Evolutionary conservation across 2,329 filamentous ascomycete genomes (phyloP).

Genomic region (Colletotrichum noveboracense): DNA sequence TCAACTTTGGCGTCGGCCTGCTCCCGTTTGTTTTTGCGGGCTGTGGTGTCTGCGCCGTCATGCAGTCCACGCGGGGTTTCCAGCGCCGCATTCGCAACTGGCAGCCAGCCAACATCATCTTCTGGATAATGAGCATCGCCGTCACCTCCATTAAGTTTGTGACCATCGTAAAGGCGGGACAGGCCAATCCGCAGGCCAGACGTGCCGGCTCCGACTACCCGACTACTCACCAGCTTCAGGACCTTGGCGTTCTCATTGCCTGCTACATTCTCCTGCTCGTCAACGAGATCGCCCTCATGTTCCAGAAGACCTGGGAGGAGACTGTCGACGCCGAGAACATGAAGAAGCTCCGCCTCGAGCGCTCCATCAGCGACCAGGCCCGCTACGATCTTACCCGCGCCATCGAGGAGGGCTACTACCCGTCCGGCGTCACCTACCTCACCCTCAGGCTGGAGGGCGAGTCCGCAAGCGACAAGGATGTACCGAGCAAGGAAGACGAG

Average conservation of each 20-base stretch:
- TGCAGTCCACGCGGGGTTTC: constrained; percentile 24
- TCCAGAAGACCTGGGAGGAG: constrained; percentile 21
- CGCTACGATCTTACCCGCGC: constrained; percentile 17
- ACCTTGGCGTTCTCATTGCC: constrained; percentile 25
- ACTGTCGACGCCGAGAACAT: constrained; percentile 13
- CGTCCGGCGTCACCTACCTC: constrained; percentile 17
- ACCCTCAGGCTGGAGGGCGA: constrained; percentile 18
- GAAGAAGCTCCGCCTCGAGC: constrained; percentile 9
- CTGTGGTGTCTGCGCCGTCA: constrained; percentile 13
- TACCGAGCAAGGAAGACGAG: constrained; percentile 9
- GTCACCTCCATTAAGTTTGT: constrained; percentile 27
- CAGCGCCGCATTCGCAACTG: constrained; percentile 20
- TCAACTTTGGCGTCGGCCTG: constrained; percentile 25
- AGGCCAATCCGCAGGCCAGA: neutral
- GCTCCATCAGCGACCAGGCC: constrained; percentile 19
- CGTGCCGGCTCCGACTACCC: constrained; percentile 23
- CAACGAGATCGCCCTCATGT: constrained; percentile 21
- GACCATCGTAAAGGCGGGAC: constrained; percentile 10
- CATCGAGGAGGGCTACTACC: constrained; percentile 20
- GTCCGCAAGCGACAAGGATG: constrained; percentile 16
- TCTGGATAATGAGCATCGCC: constrained; percentile 26
- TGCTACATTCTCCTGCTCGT: constrained; percentile 25
- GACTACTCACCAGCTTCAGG: constrained; percentile 27
- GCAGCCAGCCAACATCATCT: constrained; percentile 25
- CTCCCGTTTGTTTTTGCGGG: constrained; percentile 27